Evolutionary conservation across 495 filamentous ascomycete genomes (phyloP), one percentile per base, ranked within the genome.

Genomic region (Aspergillus carlsbadensis): DNA sequence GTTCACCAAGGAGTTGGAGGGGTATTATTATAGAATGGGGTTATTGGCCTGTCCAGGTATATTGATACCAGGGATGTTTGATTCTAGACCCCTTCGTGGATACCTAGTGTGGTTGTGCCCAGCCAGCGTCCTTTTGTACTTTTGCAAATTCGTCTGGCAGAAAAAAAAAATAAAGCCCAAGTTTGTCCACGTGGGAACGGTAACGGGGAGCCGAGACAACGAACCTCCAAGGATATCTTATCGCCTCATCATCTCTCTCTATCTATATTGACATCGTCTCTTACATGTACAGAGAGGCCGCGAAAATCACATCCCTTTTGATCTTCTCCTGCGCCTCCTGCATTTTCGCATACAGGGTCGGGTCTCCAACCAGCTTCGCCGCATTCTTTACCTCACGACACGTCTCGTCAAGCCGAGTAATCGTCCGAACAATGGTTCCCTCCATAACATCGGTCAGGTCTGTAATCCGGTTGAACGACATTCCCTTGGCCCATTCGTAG

Each of bases 301-400:
- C 91, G 34, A 92, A 91, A 29, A 91, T 94, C 39, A 96, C 92
- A 76, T 96, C 95, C 62, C 94, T 77, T 79, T 95, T 92, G 66
- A 98, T 98, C 83, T 96, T 76, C 78, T 98, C 95, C 78, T 98
- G 94, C 51, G 92, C 93, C 34, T 83, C 82, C 74, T 92, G 84
- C 94, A 98, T 98, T 83, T 98, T 98, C 52, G 85, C 81, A 67
- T 95, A 96, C 54, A 98, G 78, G 43, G 84, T 85, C 4, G 94
- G 94, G 67, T 98, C 94, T n/a, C 94, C 94, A 59, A 98, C 92
- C 60, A 98, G 88, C 63, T 95, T 81, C 17, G 94, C 94, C 29
- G 95, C 90, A 68, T 96, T 97, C 80, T 96, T 98, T 46, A 96
- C 94, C 75, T 98, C 94, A 52, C 94, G 79, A 68, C 94, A 98